Evolutionary conservation across 2,329 filamentous ascomycete genomes (phyloP).

Genomic region (Microascus cirrosus): DNA sequence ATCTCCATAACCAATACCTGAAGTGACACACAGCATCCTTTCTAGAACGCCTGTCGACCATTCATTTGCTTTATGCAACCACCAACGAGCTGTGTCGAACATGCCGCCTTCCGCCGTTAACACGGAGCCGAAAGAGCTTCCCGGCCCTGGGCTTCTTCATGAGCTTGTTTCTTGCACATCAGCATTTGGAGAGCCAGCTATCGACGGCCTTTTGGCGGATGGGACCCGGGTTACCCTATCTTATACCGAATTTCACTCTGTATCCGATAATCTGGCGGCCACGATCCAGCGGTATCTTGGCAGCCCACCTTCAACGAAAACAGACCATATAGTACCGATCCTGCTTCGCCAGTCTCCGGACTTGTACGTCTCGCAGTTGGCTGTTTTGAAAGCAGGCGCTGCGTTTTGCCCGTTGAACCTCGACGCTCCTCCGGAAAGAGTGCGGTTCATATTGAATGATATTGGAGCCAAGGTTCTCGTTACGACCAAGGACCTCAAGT

Average conservation of each 20-base stretch:
- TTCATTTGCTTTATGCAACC: background rate
- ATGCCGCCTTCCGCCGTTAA: conserved; percentile 24
- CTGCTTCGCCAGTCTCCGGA: conserved; percentile 66
- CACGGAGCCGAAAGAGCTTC: conserved; percentile 23
- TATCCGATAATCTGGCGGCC: conserved; percentile 43
- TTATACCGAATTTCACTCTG: conserved; percentile 51
- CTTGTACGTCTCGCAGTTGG: conserved; percentile 68
- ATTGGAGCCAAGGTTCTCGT: conserved; percentile 59
- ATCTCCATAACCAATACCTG: background rate
- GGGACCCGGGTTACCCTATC: conserved; percentile 36
- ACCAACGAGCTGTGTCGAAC: conserved; percentile 8
- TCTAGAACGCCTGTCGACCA: background rate
- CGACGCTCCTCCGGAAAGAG: conserved; percentile 65
- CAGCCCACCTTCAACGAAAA: background rate
- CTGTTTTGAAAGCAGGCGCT: conserved; percentile 67
- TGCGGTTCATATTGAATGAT: conserved; percentile 73
- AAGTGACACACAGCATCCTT: background rate
- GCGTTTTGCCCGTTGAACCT: conserved; percentile 79
- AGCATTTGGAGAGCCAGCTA: conserved; percentile 31
- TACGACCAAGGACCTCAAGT: conserved; percentile 39
- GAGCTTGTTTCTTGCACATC: conserved; percentile 43
- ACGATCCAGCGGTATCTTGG: conserved; percentile 9
- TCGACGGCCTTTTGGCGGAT: conserved; percentile 50
- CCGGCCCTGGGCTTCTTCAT: conserved; percentile 36
- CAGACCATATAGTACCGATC: conserved; percentile 51